Evolutionary conservation across 495 filamentous ascomycete species (phyloP).

Genomic region (Stereocaulon alpinum): DNA sequence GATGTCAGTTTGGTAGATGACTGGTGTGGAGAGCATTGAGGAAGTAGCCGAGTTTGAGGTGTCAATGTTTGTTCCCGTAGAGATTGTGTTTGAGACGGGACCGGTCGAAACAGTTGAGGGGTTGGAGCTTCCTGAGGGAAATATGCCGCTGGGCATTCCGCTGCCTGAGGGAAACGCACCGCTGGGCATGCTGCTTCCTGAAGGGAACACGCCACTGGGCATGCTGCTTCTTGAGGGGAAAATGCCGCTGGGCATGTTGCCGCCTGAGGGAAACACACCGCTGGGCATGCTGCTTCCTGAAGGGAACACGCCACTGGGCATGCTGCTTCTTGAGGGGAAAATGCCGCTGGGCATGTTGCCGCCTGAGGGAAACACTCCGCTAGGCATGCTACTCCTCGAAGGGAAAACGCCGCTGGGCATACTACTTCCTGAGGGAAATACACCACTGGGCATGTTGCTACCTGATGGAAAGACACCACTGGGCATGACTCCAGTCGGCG

Average conservation of each 20-base stretch:
- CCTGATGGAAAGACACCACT: not conserved
- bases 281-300: not conserved
- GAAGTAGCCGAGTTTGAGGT: not conserved
- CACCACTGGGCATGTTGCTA: not conserved
- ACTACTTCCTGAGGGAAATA: not conserved
- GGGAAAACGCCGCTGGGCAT: not conserved
- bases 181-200: not conserved
- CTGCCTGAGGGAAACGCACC: not conserved
- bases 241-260: not conserved
- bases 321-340: not conserved
- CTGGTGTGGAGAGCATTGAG: not conserved
- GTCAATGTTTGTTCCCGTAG: not conserved
- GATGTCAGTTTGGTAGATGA: slow-evolving; percentile 42
- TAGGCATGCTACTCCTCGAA: not conserved
- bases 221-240: not conserved
- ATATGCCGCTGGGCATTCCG: not conserved
- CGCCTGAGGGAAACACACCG: not conserved
- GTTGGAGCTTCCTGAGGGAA: not conserved
- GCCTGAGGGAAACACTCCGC: too few relatives aligned
- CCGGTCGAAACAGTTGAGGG: not conserved
- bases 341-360: not conserved
- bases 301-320: not conserved
- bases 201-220: not conserved
- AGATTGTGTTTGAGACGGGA: not conserved
- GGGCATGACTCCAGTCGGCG: too few relatives aligned